Evolutionary conservation across 495 filamentous ascomycete species (phyloP).

Genomic region (Hyaloscypha bicolor): DNA sequence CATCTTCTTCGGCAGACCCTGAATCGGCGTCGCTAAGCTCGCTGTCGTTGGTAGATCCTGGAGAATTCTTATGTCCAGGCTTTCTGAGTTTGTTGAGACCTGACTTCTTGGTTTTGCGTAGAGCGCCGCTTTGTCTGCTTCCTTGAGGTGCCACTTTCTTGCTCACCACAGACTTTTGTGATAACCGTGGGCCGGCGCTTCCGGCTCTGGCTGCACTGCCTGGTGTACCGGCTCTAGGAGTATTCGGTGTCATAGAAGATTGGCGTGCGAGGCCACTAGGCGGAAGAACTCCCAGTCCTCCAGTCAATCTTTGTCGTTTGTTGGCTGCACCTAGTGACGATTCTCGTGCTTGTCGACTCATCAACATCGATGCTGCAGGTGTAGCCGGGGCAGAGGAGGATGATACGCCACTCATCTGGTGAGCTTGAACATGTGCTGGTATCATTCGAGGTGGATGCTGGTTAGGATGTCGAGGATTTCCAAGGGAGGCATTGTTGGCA

Average conservation of each 20-base stretch:
- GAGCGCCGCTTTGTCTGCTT: constrained; percentile 40
- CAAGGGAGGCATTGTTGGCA: constrained; percentile 37
- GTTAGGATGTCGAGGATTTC: constrained; percentile 45
- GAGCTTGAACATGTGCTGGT: constrained; percentile 40
- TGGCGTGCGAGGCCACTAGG: constrained; percentile 74
- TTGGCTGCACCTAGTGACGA: constrained; percentile 69
- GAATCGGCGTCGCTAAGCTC: constrained; percentile 70
- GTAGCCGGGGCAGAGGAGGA: constrained; percentile 66
- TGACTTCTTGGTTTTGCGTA: constrained; percentile 61
- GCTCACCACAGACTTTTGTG: constrained; percentile 48
- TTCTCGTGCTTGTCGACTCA: constrained; percentile 69
- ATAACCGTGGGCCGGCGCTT: constrained; percentile 67
- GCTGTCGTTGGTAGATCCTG: constrained; percentile 57
- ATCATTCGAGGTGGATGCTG: constrained; percentile 45
- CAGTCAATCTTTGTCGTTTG: constrained; percentile 73
- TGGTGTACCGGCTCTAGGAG: constrained; percentile 78
- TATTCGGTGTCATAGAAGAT: constrained; percentile 80
- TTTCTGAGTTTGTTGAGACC: constrained; percentile 53
- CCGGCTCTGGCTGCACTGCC: constrained; percentile 58
- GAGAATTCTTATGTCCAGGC: constrained; percentile 58
- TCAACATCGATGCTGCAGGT: constrained; percentile 62
- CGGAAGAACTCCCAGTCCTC: constrained; percentile 65
- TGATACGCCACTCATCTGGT: constrained; percentile 11
- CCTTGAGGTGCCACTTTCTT: constrained; percentile 69
- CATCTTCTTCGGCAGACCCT: constrained; percentile 45